These are phyloP conservation scores for Dictyostelium intermedium DNA, from an alignment of 78 protist genomes.

Conservation along the genomic window DNA sequence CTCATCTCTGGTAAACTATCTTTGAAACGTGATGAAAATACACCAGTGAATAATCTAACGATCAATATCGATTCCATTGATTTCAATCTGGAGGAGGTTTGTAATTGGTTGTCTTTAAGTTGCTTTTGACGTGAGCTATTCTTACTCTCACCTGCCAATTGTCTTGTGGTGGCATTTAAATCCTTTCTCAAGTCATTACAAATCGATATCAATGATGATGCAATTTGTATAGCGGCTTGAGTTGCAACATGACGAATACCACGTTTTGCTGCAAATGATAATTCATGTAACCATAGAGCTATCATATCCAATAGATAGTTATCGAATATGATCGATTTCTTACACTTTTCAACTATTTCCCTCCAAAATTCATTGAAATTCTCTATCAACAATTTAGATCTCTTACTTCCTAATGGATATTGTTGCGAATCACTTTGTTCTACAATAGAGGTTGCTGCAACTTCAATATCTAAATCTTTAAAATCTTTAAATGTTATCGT, in stretches of 20 bases:
- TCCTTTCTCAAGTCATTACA: neutral
- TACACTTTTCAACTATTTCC: neutral
- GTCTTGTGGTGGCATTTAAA: neutral
- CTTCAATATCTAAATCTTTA: neutral
- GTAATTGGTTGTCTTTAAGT: conserved; percentile 7
- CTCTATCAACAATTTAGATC: neutral
- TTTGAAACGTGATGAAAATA: neutral
- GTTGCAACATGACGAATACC: conserved; percentile 16
- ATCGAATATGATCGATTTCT: conserved; percentile 40
- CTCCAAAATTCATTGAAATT: conserved; percentile 11
- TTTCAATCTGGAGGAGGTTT: neutral
- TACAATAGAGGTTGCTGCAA: neutral
- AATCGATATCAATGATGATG: neutral
- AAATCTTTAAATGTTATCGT: neutral
- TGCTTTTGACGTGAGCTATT: conserved; percentile 5
- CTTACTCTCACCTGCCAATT: conserved; percentile 12
- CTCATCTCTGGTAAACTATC: conserved; percentile 43
- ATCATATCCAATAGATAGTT: conserved; percentile 33
- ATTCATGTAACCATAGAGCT: neutral
- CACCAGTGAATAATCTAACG: neutral
- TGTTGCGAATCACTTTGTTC: neutral
- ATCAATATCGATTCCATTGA: neutral
- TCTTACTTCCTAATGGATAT: conserved; percentile 17
- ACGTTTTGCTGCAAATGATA: neutral
- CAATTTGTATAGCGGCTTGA: neutral